Evolutionary conservation across 306 rosid genomes (phyloP), one percentile per base, ranked within the genome.

Genomic region (Parietaria judaica): DNA sequence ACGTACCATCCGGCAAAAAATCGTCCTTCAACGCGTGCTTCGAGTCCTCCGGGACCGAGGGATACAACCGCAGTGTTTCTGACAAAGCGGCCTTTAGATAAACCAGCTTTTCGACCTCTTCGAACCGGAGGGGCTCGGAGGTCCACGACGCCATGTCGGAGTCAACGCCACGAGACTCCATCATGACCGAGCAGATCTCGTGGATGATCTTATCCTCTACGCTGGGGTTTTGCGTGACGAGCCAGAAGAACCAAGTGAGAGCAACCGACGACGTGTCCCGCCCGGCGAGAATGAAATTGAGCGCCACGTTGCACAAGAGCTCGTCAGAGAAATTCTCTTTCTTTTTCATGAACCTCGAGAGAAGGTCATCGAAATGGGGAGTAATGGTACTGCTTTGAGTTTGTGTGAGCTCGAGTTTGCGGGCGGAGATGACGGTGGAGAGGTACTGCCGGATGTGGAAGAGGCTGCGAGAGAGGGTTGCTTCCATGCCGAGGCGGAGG

Each of bases 211-310:
- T 80, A 63, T 74, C 72, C 62, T 88, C 98, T 67, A 81, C 95
- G 8, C 47, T 64, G 9, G 87, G 94, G 63, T 88, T 84, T 61
- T 65, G 73, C 58, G 76, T 66, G 61, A 92, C 74, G 72, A 86
- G 70, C 96, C 92, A 88, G 78, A 92, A 92, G 68, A 92, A 92
- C 98, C 98, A 92, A 70, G 88, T 88, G 77, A 92, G 54, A 11
- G 98, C 98, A 11, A 92, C 98, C 1, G 98, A 92, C 60, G 98
- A 92, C 36, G 98, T 92, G 73, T 92, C 98, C 53, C 98, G 78
- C 46, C 98, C 98, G 3, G 98, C 98, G 12, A 92, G 72, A 45
- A 92, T 83, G 69, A 92, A 88, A 60, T 92, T 92, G 45, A 92
- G 96, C 61, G 96, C 87, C 35, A 92, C 88, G 63, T 92, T 95